Evolutionary conservation across 352 stramenopile genomes (phyloP).

Genomic region (Phytophthora lateralis): DNA sequence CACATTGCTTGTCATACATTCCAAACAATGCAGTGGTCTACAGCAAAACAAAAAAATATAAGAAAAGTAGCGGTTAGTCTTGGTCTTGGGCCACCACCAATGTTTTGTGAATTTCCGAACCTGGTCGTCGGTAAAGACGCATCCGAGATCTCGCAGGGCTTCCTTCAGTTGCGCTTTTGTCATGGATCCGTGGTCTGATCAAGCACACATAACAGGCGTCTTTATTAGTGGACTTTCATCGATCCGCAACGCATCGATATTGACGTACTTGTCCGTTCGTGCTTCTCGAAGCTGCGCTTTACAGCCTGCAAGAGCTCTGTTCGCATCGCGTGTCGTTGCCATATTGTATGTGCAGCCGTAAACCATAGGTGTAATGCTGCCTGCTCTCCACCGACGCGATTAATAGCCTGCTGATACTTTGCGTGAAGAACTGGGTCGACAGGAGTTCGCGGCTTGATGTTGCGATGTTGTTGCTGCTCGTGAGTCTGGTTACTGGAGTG

Average conservation of each 20-base stretch:
- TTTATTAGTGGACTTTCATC: neutral
- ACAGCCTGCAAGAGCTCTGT: constrained; percentile 57
- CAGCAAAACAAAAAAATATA: neutral
- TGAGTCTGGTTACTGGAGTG: constrained; percentile 22
- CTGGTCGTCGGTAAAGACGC: constrained; percentile 68
- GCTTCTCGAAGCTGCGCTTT: constrained; percentile 66
- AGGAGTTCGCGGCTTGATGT: constrained; percentile 9
- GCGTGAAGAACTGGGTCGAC: constrained; percentile 13
- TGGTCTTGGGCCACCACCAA: neutral
- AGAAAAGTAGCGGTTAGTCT: neutral
- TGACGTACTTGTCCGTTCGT: constrained; percentile 47
- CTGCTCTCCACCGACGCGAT: constrained; percentile 37
- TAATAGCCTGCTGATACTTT: constrained; percentile 53
- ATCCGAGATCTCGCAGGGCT: constrained; percentile 48
- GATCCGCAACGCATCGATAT: neutral
- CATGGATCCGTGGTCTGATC: constrained; percentile 32
- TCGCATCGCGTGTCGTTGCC: constrained; percentile 46
- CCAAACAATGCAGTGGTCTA: constrained; percentile 57
- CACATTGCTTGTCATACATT: constrained; percentile 44
- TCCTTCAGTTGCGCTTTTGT: constrained; percentile 62
- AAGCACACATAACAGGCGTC: neutral
- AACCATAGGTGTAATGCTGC: constrained; percentile 42
- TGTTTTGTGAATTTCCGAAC: constrained; percentile 17
- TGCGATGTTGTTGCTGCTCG: constrained; percentile 8
- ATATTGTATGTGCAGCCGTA: constrained; percentile 42